These are phyloP conservation scores for Cynanchum wilfordii DNA, from an alignment of 257 asterid species.

Conservation along the genomic window DNA sequence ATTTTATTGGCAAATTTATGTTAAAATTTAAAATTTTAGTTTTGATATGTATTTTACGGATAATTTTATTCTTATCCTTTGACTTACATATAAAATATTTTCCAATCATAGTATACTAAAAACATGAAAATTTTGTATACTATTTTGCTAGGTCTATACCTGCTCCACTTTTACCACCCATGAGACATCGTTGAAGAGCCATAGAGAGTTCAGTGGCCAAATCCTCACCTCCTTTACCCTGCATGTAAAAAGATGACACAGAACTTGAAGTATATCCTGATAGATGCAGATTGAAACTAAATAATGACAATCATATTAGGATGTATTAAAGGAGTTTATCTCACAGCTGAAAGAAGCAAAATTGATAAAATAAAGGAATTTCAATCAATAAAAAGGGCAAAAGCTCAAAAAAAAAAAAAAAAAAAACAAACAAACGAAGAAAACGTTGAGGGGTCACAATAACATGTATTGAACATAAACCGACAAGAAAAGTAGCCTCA, in stretches of 20 bases:
- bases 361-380: background rate
- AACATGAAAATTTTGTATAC: too few relatives aligned
- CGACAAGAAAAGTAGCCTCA: background rate
- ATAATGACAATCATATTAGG: background rate
- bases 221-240: conserved; percentile 96
- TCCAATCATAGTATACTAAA: too few relatives aligned
- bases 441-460: background rate
- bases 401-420: background rate
- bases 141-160: conserved; percentile 33
- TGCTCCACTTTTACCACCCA: conserved; percentile 95
- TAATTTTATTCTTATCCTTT: too few relatives aligned
- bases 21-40: too few relatives aligned
- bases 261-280: background rate
- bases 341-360: background rate
- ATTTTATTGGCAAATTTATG: too few relatives aligned
- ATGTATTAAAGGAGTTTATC: background rate
- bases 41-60: too few relatives aligned
- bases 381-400: background rate
- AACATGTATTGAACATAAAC: background rate
- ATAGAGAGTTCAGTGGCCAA: conserved; percentile 70
- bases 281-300: background rate
- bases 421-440: background rate
- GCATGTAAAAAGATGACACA: conserved; percentile 19
- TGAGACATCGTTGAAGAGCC: conserved; percentile 68
- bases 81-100: too few relatives aligned